These are phyloP conservation scores for Ogataea neopini DNA, from an alignment of 805 yeast genomes.

Conservation along the genomic window DNA sequence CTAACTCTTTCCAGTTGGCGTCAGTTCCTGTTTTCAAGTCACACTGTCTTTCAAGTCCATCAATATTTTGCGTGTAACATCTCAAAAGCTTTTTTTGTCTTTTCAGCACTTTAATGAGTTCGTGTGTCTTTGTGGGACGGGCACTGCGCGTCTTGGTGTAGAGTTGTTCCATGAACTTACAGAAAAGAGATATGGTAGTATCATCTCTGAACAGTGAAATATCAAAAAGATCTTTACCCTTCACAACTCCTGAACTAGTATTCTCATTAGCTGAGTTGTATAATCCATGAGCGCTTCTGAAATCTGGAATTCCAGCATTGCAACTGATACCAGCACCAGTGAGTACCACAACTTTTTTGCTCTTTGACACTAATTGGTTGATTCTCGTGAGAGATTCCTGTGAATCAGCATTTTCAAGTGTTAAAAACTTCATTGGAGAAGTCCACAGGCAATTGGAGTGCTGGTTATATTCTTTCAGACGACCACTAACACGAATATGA, in stretches of 20 bases:
- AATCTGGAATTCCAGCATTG: constrained; percentile 96
- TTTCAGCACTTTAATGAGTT: constrained; percentile 62
- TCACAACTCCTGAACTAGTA: constrained; percentile 52
- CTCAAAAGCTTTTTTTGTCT: constrained; percentile 68
- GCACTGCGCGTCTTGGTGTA: constrained; percentile 66
- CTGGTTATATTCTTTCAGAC: too few relatives aligned
- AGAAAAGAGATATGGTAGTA: constrained; percentile 68
- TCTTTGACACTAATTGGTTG: constrained; percentile 43
- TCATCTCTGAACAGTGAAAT: constrained; percentile 74
- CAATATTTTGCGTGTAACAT: constrained; percentile 95
- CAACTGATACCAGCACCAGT: constrained; percentile 98
- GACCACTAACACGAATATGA: too few relatives aligned
- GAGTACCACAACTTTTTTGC: constrained; percentile 61
- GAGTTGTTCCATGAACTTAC: constrained; percentile 84
- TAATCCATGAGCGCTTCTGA: constrained; percentile 80
- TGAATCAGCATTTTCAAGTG: constrained; percentile 17
- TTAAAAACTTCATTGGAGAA: constrained; percentile 29
- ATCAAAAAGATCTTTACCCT: constrained; percentile 92
- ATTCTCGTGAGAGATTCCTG: constrained; percentile 34
- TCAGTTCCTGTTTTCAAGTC: constrained; percentile 65
- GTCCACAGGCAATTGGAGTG: too few relatives aligned
- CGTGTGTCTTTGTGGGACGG: constrained; percentile 81
- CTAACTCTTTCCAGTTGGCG: constrained; percentile 64
- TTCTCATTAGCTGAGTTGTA: constrained; percentile 68
- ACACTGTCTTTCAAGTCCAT: constrained; percentile 72